Percentiles rank a stretch among this genome's conserved stretches.
These are phyloP conservation scores for Ascochyta pisi DNA, from an alignment of 2,329 filamentous ascomycete genomes.

Conservation along the genomic window DNA sequence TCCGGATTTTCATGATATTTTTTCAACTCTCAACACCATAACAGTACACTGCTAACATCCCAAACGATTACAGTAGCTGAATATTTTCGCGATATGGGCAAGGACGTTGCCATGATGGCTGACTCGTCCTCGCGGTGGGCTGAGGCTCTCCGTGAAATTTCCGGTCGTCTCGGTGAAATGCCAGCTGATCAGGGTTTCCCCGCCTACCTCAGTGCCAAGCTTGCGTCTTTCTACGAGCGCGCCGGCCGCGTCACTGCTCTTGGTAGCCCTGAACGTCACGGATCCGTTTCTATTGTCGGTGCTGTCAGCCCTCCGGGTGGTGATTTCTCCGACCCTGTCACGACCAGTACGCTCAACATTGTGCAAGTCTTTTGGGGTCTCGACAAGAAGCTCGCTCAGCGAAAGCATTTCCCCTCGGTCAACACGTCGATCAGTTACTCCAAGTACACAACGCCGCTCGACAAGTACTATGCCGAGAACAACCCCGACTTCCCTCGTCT, in stretches of 20 bases:
- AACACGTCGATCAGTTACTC: slow-evolving; percentile 95
- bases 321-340: slow-evolving; percentile 99
- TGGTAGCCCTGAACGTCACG: slow-evolving; percentile 85
- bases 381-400: slow-evolving; percentile 98
- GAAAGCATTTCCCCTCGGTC: slow-evolving; percentile 99
- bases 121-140: slow-evolving; percentile 98
- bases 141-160: slow-evolving; percentile 97
- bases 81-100: slow-evolving; percentile 96
- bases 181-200: slow-evolving; percentile 99
- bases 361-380: slow-evolving; percentile 99
- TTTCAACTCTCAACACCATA: neutral
- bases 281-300: slow-evolving; percentile 96
- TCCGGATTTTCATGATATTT: too few relatives aligned
- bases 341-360: slow-evolving; percentile 89
- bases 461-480: slow-evolving; percentile 93
- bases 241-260: slow-evolving; percentile 86
- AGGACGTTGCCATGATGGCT: slow-evolving; percentile 99
- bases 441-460: slow-evolving; percentile 89
- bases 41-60: neutral
- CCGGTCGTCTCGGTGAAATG: slow-evolving; percentile 98
- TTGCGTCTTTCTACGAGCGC: slow-evolving; percentile 99
- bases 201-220: slow-evolving; percentile 93
- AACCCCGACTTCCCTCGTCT: slow-evolving; percentile 93
- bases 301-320: slow-evolving; percentile 96
- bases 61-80: slow-evolving; percentile 83